A percentile compares a stretch with the other conserved stretches of the same genome.
These are phyloP conservation scores for Blakeslea trispora DNA, from an alignment of 371 early-diverging fungal species.

Conservation along the genomic window DNA sequence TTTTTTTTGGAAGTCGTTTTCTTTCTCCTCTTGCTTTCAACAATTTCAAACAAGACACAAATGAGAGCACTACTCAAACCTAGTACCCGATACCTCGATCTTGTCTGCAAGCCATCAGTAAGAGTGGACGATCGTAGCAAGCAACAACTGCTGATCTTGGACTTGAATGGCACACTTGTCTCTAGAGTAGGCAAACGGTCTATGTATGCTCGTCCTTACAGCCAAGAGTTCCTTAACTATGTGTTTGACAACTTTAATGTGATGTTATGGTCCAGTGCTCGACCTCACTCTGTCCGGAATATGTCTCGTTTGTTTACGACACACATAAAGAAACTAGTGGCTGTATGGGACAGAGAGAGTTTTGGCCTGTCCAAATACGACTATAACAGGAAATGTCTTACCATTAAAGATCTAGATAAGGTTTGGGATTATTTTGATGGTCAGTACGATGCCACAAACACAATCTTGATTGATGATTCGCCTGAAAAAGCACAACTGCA, in stretches of 20 bases:
- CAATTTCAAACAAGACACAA: too few species aligned
- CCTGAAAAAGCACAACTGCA: slow-evolving; percentile 61
- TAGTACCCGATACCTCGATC: too few species aligned
- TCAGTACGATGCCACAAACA: slow-evolving; percentile 64
- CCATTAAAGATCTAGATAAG: slow-evolving; percentile 65
- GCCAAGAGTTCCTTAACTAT: slow-evolving; percentile 61
- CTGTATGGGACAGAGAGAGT: slow-evolving; percentile 63
- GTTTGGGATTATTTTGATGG: slow-evolving; percentile 47
- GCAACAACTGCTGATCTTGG: slow-evolving; percentile 62
- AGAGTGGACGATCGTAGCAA: not conserved
- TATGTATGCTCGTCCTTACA: slow-evolving; percentile 59
- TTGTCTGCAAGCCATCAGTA: too few species aligned
- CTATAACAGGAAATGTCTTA: slow-evolving; percentile 54
- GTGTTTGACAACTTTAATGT: slow-evolving; percentile 64
- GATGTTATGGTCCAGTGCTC: slow-evolving; percentile 82
- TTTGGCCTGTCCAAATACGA: slow-evolving; percentile 50
- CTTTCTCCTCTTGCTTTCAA: too few species aligned
- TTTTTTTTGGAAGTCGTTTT: too few species aligned
- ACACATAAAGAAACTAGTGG: slow-evolving; percentile 38
- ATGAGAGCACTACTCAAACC: too few species aligned
- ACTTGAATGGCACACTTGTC: slow-evolving; percentile 76
- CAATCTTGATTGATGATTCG: slow-evolving; percentile 72
- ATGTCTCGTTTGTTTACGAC: slow-evolving; percentile 60
- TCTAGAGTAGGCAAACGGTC: slow-evolving; percentile 32
- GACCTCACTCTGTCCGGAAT: slow-evolving; percentile 56